Percentiles rank a stretch among this genome's conserved stretches.
Evolutionary conservation across 192 early-diverging fungal species (phyloP).

Genomic region (Backusella westeae): DNA sequence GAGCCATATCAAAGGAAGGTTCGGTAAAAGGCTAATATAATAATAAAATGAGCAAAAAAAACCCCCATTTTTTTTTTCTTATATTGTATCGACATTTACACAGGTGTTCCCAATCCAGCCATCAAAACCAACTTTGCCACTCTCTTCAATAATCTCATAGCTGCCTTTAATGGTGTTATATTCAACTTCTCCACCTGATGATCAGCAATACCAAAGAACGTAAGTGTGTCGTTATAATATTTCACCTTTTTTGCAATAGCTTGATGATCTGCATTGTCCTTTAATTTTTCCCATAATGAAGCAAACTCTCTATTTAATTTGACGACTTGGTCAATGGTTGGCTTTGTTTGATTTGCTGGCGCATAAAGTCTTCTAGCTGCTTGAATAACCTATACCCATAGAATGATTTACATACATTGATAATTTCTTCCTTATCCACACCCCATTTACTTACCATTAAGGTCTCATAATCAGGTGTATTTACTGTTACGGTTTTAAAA

Average conservation of each 20-base stretch:
- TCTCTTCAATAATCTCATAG: constrained; percentile 65
- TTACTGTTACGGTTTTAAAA: constrained; percentile 86
- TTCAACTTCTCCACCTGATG: constrained; percentile 89
- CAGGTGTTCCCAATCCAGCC: constrained; percentile 79
- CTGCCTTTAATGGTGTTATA: constrained; percentile 63
- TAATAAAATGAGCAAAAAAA: background rate
- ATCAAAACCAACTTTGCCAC: constrained; percentile 67
- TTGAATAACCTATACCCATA: constrained; percentile 68
- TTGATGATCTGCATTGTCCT: constrained; percentile 72
- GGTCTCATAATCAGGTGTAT: constrained; percentile 91
- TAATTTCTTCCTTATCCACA: background rate
- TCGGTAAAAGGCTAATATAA: constrained; percentile 44
- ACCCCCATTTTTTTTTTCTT: background rate
- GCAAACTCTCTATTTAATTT: constrained; percentile 85
- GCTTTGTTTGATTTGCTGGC: constrained; percentile 67
- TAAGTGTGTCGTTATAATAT: constrained; percentile 83
- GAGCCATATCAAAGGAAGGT: constrained; percentile 51
- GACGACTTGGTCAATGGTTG: constrained; percentile 81
- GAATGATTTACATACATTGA: background rate
- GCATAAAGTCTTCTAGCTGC: constrained; percentile 88
- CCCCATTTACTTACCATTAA: constrained; percentile 59
- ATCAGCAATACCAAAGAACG: constrained; percentile 92
- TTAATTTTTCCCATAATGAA: constrained; percentile 74
- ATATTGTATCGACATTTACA: constrained; percentile 46
- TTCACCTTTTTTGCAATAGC: constrained; percentile 68